Conservation (phyloP, 108 stramenopile species). For the Discostella stelligeroides region DNA sequence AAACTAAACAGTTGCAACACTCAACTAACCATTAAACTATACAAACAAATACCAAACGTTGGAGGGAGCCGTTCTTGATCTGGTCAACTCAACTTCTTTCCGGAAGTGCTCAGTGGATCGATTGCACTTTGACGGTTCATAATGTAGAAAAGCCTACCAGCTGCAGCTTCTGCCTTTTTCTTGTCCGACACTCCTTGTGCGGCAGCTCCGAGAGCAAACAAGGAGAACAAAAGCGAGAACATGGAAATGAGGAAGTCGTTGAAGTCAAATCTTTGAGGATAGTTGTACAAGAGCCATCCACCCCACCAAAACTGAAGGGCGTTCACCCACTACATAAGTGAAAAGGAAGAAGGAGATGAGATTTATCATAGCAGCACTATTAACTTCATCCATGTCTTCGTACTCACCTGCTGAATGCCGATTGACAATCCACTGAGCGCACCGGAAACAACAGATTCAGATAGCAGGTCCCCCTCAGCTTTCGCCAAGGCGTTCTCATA, state of each 20-base stretch:
- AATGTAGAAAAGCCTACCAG: constrained; percentile 72
- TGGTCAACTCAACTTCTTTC: constrained; percentile 52
- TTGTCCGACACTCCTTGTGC: constrained; percentile 69
- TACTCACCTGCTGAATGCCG: constrained; percentile 27
- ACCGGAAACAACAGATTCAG: constrained; percentile 36
- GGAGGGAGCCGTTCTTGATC: not conserved
- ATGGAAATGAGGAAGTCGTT: constrained; percentile 75
- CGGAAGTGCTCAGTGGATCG: constrained; percentile 58
- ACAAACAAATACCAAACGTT: not conserved
- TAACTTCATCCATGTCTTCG: not conserved
- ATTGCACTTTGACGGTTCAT: constrained; percentile 64
- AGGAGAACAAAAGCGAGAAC: constrained; percentile 72
- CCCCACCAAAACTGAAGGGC: constrained; percentile 79
- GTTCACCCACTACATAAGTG: constrained; percentile 25
- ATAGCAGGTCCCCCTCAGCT: constrained; percentile 35
- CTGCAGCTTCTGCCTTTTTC: constrained; percentile 64
- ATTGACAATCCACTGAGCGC: constrained; percentile 30
- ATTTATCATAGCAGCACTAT: not conserved
- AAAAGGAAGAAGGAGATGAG: not conserved
- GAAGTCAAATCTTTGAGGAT: constrained; percentile 57
- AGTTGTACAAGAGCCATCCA: constrained; percentile 64
- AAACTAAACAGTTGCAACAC: not conserved
- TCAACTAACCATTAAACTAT: not conserved
- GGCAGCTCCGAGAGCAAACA: constrained; percentile 79
- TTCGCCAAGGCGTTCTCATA: constrained; percentile 57